phyloP scores from a whole-genome alignment of 345 rosid species.

The Pelargonium nanum region DNA sequence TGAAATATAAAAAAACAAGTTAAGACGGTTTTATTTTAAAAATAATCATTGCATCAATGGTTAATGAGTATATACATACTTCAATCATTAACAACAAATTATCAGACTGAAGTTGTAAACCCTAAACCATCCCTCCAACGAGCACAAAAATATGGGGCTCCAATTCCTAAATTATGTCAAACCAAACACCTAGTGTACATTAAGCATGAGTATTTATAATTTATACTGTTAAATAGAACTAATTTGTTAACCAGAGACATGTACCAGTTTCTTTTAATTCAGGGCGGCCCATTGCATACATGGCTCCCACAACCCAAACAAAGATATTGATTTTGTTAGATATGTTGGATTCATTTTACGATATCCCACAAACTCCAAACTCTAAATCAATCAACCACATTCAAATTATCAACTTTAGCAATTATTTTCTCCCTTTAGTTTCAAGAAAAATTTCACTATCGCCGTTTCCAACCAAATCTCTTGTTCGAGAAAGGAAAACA shows the following conservation, averaged over 20 bases:
- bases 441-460: not conserved
- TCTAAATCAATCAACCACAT: not conserved
- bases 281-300: too few relatives aligned
- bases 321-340: not conserved
- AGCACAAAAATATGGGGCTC: not conserved
- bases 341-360: not conserved
- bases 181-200: not conserved
- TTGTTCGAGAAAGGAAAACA: too few relatives aligned
- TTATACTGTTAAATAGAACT: too few relatives aligned
- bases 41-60: not conserved
- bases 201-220: not conserved
- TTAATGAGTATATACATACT: not conserved
- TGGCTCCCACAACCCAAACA: too few relatives aligned
- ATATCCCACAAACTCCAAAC: not conserved
- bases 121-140: too few relatives aligned
- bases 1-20: conserved; percentile 17
- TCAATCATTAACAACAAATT: not conserved
- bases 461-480: too few relatives aligned
- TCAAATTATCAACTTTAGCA: not conserved
- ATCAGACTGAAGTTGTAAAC: too few relatives aligned
- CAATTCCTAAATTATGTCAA: not conserved
- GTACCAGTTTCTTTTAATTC: too few relatives aligned
- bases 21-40: too few relatives aligned
- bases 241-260: too few relatives aligned
- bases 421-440: not conserved